Base-by-base conservation (phyloP, 305 asterid genomes). In the Fraxinus greggii region DNA sequence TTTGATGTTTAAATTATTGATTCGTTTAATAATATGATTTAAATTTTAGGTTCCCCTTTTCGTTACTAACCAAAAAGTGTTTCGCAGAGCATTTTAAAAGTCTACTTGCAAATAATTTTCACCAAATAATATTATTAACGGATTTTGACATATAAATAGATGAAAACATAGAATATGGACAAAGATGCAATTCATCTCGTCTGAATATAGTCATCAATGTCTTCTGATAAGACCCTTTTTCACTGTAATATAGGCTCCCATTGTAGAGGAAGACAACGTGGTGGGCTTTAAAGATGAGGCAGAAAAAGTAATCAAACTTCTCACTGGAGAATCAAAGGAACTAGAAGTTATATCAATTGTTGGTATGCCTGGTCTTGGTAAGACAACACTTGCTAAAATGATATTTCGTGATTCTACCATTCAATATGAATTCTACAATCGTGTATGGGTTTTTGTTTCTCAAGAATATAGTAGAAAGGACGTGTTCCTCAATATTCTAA, bases 321-420 rank as follows among this genome's bases (percentile, higher is more conserved):
- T 87, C 33, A 56, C 0, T 0, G 67, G 45, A 59, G 79, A 70
- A 45, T 69, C 81, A 7, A 15, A 59, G 3, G 67, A 80, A 6
- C 80, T 88, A 45, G 89, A 88, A 21, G 88, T 78, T 35, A 69
- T 88, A 59, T 74, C 89, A 1, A 78, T 88, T 45, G 69, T 84
- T 51, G 91, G 88, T 7, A 83, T 86, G 88, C 78, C 88, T 5
- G 91, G 89, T 7, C 86, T 84, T 2, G 91, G 91, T 75, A 86
- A 88, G 79, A 88, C 88, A 4, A 88, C 85, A 0, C 40, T 88
- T 3, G 89, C 91, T 0, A 65, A 78, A 45, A 84, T 84, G 61
- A 70, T 86, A 56, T 86, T 65, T 8, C 69, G 59, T 19, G 85
- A 86, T 72, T 69, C 80, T 21, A 0, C 4, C 0, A 76, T 84